Evolutionary conservation across 345 rosid species (phyloP), one percentile per base, ranked within the genome.

Genomic region (Hibiscus trionum): DNA sequence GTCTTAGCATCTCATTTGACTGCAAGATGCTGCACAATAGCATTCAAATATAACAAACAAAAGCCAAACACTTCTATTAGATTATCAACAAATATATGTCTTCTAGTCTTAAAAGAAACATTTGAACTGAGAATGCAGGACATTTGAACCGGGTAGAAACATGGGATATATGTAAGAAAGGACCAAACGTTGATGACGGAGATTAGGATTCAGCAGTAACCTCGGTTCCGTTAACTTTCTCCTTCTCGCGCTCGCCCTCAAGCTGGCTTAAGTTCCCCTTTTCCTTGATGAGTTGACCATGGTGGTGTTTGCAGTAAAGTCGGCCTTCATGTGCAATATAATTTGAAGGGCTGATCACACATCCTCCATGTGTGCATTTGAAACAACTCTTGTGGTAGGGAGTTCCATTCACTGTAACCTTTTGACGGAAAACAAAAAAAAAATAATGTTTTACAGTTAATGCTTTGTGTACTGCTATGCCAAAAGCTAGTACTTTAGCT

Each of bases 281-380:
- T 83, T 95, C 97, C 83, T 82, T 90, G 65, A 95, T 90, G 76
- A 95, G 94, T 77, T 92, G 99, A 74, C 83, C 84, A 69, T 95
- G 97, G 80, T 95, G 99, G 84, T 92, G 99, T 77, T 90, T 92
- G 83, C 99, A 95, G 80, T 92, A 95, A 76, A 95, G 93, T 77
- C 90, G 82, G 12, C 99, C 99, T 64, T 95, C 99, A 35, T 95
- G 97, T 19, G 97, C 99, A 59, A 91, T 79, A 77, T 95, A 95
- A 82, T 91, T 95, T 42, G 97, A 92, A 5, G 96, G 99, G 79
- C 99, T 92, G 50, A 95, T 92, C 10, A 82, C 82, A 50, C 99
- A 95, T 7, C 99, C 97, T 77, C 99, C 99, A 79, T 95, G 99
- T 62, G 84, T 92, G 82, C 99, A 95, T 84, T 95, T 95, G 96